phyloP scores from a whole-genome alignment of 176 grass and related monocot genomes.

The Musa itinerans region DNA sequence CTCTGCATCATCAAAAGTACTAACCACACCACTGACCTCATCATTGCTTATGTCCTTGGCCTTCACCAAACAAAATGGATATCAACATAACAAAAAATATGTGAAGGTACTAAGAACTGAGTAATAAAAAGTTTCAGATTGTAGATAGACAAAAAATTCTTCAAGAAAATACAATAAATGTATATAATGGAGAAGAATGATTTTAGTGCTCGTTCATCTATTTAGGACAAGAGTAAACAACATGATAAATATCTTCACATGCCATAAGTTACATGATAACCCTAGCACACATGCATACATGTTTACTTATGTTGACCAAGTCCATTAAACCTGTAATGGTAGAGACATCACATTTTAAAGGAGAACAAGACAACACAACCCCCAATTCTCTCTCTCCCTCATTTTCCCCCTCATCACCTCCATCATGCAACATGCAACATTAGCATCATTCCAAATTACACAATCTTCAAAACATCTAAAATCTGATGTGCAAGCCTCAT shows the following conservation, averaged over 20 bases:
- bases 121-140: background rate
- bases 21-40: slow-evolving; percentile 28
- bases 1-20: slow-evolving; percentile 32
- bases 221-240: too few relatives aligned
- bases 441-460: too few relatives aligned
- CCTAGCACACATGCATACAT: background rate
- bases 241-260: too few relatives aligned
- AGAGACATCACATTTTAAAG: background rate
- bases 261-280: too few relatives aligned
- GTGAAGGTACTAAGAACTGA: background rate
- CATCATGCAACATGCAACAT: too few relatives aligned
- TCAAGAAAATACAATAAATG: background rate
- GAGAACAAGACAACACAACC: background rate
- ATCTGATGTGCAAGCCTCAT: too few relatives aligned
- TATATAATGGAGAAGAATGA: background rate
- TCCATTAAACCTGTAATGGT: background rate
- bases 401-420: too few relatives aligned
- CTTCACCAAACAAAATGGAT: slow-evolving; percentile 21
- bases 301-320: background rate
- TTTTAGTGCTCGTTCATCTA: background rate
- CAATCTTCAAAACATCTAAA: too few relatives aligned
- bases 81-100: slow-evolving; percentile 11
- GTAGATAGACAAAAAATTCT: background rate
- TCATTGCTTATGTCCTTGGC: slow-evolving; percentile 31
- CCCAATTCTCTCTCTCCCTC: too few relatives aligned